Base-by-base conservation (phyloP, 2,329 filamentous ascomycete species). In the Ceratocystis variospora region DNA sequence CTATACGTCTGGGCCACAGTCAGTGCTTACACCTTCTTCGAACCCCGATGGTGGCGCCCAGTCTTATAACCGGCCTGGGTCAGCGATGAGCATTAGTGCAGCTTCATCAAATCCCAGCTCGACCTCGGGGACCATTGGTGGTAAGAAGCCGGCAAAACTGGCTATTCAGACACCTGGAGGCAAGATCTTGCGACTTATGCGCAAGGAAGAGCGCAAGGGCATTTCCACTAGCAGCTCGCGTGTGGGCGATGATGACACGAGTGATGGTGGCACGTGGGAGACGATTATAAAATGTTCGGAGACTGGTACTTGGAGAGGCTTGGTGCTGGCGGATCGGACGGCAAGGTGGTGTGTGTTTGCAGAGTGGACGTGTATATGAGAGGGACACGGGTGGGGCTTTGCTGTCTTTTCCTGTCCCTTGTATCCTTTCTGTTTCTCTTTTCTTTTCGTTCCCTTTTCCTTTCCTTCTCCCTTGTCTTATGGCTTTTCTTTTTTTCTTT, bases 81-180 rank as follows among this genome's bases (percentile, higher is more conserved):
- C 85, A 4, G 83, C 84, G 1, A 80, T 87, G 81, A 87, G 84
- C 73, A 83, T 88, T 73, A 83, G 81, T 70, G 81, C 80, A 17
- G 80, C 80, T 28, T 80, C 78, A 31, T 85, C 82, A 5, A 82
- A 81, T 64, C 81, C 81, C 22, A 84, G 80, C 72, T 80, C 79
- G 28, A 77, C 79, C 17, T 79, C 79, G 28, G 79, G 79, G 17
- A 80, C 78, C 41, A 79, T 81, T 67, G 78, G 81, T 48, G 81
- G 81, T 31, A 84, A 85, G 73, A 99, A 99, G 75, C 93, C 94
- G 1, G 94, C 94, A 4, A 99, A 99, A 76, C 77, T 99, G 65
- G 94, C 94, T 0, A 93, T 99, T 66, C 94, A 99, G 76, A 90
- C 89, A 5, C 94, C 94, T 0, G 89, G 87, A 37, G 94, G 95